Conservation (phyloP, 2,329 filamentous ascomycete genomes). For the Fusarium duplospermum region DNA sequence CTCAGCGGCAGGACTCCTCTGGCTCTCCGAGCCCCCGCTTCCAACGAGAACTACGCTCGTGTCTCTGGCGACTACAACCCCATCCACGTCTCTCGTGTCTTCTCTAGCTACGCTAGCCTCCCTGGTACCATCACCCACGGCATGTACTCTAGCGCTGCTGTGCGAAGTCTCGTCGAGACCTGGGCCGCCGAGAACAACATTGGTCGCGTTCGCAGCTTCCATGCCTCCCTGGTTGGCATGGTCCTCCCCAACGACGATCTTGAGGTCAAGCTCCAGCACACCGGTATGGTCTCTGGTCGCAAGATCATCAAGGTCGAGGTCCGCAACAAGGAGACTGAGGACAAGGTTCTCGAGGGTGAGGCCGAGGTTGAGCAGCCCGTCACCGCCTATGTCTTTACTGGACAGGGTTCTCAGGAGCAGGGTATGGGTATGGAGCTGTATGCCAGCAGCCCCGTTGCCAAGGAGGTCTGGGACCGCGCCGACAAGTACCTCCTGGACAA, state of each 20-base stretch:
- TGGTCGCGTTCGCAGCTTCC: conserved; percentile 96
- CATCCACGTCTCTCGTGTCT: conserved; percentile 97
- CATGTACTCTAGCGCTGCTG: conserved; percentile 98
- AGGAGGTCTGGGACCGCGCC: conserved; percentile 97
- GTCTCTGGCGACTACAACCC: conserved; percentile 99
- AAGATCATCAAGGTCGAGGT: conserved; percentile 99
- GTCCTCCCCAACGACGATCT: conserved; percentile 96
- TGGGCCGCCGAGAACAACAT: conserved; percentile 99
- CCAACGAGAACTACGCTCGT: conserved; percentile 97
- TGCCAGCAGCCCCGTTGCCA: conserved; percentile 89
- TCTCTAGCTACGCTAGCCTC: conserved; percentile 94
- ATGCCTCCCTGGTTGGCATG: conserved; percentile 97
- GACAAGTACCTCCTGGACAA: conserved; percentile 99
- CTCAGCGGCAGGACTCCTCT: conserved; percentile 92
- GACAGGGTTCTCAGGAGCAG: conserved; percentile 97
- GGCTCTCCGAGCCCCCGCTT: conserved; percentile 88
- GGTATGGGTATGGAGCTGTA: conserved; percentile 99
- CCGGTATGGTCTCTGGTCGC: conserved; percentile 96
- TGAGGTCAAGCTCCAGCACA: conserved; percentile 93
- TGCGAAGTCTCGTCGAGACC: conserved; percentile 95
- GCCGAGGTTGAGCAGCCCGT: conserved; percentile 98
- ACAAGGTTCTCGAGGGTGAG: conserved; percentile 94
- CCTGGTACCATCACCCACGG: conserved; percentile 98
- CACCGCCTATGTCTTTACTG: conserved; percentile 97
- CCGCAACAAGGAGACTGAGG: conserved; percentile 93